Evolutionary conservation across 31 red algal genomes (phyloP).

Genomic region (Odonthalia washingtoniensis): DNA sequence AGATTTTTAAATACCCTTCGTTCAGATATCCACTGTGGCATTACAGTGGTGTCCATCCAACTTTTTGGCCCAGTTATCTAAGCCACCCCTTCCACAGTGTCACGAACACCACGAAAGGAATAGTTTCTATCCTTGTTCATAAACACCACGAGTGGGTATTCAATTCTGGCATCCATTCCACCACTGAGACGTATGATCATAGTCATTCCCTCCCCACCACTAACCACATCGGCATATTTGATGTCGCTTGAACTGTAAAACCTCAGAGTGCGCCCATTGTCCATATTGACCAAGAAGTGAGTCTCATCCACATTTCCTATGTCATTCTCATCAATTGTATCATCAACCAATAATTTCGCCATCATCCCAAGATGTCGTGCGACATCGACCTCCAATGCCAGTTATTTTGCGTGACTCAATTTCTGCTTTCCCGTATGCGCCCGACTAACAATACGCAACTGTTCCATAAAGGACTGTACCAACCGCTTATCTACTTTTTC

Average conservation of each 20-base stretch:
- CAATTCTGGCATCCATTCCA: slow-evolving; percentile 3
- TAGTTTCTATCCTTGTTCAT: slow-evolving; percentile 36
- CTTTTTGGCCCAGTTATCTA: neutral
- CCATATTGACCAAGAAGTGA: slow-evolving; percentile 4
- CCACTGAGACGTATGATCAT: slow-evolving; percentile 25
- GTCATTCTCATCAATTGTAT: neutral
- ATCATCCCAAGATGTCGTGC: neutral
- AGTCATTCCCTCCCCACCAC: neutral
- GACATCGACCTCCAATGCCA: neutral
- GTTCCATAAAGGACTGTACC: neutral
- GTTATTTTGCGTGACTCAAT: neutral
- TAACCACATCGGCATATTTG: slow-evolving; percentile 16
- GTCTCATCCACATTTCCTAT: neutral
- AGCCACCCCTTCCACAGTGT: too few relatives aligned
- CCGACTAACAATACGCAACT: neutral
- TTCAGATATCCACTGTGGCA: slow-evolving; percentile 1
- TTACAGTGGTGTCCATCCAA: neutral
- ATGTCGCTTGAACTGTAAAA: neutral
- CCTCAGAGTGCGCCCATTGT: neutral
- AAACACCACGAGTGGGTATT: neutral
- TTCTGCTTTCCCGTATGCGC: neutral
- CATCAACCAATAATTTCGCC: neutral
- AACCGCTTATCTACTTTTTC: slow-evolving; percentile 10
- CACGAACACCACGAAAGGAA: slow-evolving; percentile 14
- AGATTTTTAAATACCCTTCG: slow-evolving; percentile 9